These are phyloP conservation scores for Colletotrichum noveboracense DNA, from an alignment of 2,329 filamentous ascomycete genomes.

Conservation along the genomic window DNA sequence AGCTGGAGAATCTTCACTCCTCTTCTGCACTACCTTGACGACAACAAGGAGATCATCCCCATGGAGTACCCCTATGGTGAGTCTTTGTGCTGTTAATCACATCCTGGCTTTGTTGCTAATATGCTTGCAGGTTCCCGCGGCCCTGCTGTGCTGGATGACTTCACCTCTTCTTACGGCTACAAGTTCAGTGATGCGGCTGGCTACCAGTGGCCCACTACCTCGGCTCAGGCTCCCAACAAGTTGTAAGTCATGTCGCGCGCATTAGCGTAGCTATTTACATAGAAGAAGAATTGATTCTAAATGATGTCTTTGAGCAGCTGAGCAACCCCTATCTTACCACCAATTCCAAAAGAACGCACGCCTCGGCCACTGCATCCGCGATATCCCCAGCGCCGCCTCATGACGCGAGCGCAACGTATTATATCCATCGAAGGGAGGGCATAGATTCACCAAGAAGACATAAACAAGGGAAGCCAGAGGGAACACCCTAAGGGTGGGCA, in stretches of 20 bases:
- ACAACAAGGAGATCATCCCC: slow-evolving; percentile 98
- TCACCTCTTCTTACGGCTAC: slow-evolving; percentile 97
- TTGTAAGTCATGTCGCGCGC: slow-evolving; percentile 64
- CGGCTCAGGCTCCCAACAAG: slow-evolving; percentile 73
- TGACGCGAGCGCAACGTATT: slow-evolving; percentile 7
- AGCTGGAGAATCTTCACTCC: slow-evolving; percentile 99
- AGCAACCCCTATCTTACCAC: slow-evolving; percentile 3
- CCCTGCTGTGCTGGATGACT: slow-evolving; percentile 95
- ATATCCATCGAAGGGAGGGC: slow-evolving; percentile 21
- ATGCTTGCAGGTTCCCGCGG: slow-evolving; percentile 83
- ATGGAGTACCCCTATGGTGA: slow-evolving; percentile 99
- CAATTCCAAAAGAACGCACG: background rate
- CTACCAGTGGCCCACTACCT: slow-evolving; percentile 91
- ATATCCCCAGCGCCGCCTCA: slow-evolving; percentile 3
- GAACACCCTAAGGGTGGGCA: background rate
- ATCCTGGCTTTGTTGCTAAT: slow-evolving; percentile 23
- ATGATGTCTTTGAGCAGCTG: slow-evolving; percentile 15
- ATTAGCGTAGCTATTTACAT: slow-evolving; percentile 18
- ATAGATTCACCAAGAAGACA: slow-evolving; percentile 18
- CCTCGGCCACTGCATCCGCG: slow-evolving; percentile 2
- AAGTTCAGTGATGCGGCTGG: slow-evolving; percentile 97
- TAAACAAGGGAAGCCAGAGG: slow-evolving; percentile 16
- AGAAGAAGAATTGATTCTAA: slow-evolving; percentile 25
- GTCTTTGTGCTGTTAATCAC: slow-evolving; percentile 31
- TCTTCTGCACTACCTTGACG: slow-evolving; percentile 95